Base-by-base conservation (phyloP, 176 grass and related monocot species). In the Musa acuminata region DNA sequence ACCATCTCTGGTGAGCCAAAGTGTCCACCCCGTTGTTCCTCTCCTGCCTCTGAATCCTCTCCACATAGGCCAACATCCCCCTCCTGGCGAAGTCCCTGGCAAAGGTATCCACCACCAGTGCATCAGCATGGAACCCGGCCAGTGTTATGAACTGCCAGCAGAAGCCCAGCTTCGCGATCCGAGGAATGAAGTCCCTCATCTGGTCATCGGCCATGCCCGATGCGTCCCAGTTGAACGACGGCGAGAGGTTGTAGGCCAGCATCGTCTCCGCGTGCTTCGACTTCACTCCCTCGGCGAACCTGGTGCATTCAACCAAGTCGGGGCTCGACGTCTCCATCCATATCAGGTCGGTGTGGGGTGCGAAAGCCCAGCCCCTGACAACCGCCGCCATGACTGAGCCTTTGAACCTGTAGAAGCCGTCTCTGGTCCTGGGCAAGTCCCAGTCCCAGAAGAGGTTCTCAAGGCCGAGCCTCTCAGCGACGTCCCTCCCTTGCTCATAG, bases 321-420 rank as follows among this genome's bases (percentile, higher is more conserved):
- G 93, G 93, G 85, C 93, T 92, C 19, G 90, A 97, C 25, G 93
- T 97, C 78, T 97, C 93, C 93, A 97, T 90, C 93, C 93, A 93
- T 24, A 93, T 87, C 55, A 97, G 69, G 83, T 97, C 93, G 49
- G 93, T 83, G 52, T 90, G 90, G 20, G 81, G 74, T 69, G 87
- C 77, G 75, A 97, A 97, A 49, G 90, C 83, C 29, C 93, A 71
- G 0, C 87, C 90, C n/a, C 87, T 81, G 43, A 92, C 81, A 1
- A 97, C 87, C 1, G 93, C 93, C 0, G 93, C 90, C 20, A 25
- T 75, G 48, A 97, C 90, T 3, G 93, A 97, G 51, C 90, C 93
- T 27, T 69, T 35, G 83, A 97, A 97, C 10, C 90, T 81, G 79
- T 97, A 97, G 83, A 97, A 97, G 1, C 93, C 93, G 65, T 97